Conservation (phyloP, 192 early-diverging fungal genomes). For the Dimargaris xerosporica region DNA sequence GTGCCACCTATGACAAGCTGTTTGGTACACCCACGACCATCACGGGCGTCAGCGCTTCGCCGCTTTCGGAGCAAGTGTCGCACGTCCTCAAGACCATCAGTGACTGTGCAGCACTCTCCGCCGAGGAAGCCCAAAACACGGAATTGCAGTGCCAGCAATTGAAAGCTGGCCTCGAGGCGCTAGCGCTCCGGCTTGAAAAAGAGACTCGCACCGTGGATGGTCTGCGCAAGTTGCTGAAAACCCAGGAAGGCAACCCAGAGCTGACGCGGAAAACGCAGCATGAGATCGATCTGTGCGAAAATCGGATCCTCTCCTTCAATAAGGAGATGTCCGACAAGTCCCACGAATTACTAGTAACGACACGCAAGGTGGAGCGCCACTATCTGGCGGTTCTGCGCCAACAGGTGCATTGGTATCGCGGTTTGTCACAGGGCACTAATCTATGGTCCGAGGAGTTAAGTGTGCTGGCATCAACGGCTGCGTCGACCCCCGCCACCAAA, state of each 20-base stretch:
- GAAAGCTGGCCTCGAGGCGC: neutral
- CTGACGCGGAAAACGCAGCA: conserved; percentile 7
- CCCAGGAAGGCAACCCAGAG: neutral
- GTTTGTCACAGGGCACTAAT: neutral
- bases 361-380: neutral
- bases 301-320: conserved; percentile 8
- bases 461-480: too few relatives aligned
- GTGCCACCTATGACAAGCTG: too few relatives aligned
- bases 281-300: conserved; percentile 10
- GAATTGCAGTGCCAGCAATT: conserved; percentile 3
- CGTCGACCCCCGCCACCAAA: too few relatives aligned
- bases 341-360: neutral
- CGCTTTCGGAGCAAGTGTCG: conserved; percentile 1
- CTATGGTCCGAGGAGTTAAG: neutral
- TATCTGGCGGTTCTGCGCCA: conserved; percentile 9
- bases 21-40: too few relatives aligned
- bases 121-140: neutral
- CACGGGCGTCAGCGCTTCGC: neutral
- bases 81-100: conserved; percentile 1
- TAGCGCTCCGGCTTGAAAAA: neutral
- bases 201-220: conserved; percentile 3
- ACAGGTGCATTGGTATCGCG: conserved; percentile 7
- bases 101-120: neutral
- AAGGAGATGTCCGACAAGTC: conserved; percentile 8
- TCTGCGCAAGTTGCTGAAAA: neutral